A percentile compares a stretch with the other conserved stretches of the same genome.
Conservation (phyloP, 768 basidiomycete species). For the Lactarius evosmus region DNA sequence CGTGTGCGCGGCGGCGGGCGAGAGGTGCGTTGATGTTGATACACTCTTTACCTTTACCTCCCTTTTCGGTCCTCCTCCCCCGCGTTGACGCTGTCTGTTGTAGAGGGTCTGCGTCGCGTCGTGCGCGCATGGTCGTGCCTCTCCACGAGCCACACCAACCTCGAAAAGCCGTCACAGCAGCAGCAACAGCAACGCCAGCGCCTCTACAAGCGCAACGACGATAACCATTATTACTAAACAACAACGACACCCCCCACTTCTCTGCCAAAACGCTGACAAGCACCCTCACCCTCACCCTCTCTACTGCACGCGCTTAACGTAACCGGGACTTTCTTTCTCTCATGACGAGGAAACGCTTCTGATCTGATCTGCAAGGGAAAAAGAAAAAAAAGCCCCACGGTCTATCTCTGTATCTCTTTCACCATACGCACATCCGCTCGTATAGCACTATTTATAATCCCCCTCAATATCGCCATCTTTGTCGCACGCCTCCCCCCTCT, state of each 20-base stretch:
- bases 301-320: background rate
- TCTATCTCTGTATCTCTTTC: conserved; percentile 3
- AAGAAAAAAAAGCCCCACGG: no score
- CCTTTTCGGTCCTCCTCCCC: background rate
- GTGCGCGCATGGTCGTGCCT: conserved; percentile 24
- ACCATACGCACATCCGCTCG: conserved; percentile 20
- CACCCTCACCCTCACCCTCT: background rate
- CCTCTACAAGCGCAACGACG: conserved; percentile 10
- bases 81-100: background rate
- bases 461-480: conserved; percentile 16
- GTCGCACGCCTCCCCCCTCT: background rate
- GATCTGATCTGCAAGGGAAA: conserved; percentile 12
- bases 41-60: background rate
- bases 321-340: background rate
- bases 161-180: conserved; percentile 1
- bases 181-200: background rate
- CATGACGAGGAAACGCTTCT: conserved; percentile 2
- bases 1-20: conserved; percentile 22
- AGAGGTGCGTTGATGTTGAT: conserved; percentile 24
- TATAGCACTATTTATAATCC: conserved; percentile 26
- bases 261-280: background rate
- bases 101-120: conserved; percentile 18
- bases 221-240: conserved; percentile 9
- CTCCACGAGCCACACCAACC: background rate
- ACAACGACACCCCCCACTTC: background rate